A percentile compares a stretch with the other conserved stretches of the same genome.
Evolutionary conservation across 305 asterid genomes (phyloP).

Genomic region (Ruellia speciosa): DNA sequence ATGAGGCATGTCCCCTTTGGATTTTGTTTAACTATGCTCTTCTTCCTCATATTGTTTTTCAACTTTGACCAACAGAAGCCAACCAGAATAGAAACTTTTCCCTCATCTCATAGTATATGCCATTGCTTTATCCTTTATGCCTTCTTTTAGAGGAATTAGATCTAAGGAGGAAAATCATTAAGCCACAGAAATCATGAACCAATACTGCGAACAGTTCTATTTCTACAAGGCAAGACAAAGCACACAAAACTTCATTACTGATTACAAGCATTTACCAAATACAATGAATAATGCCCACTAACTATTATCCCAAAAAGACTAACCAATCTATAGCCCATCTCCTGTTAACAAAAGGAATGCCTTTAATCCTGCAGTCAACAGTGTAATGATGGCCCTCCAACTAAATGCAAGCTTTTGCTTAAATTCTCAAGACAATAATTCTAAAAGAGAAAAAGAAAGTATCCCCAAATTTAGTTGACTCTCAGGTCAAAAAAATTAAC

Average conservation of each 20-base stretch:
- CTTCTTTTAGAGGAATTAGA: not conserved
- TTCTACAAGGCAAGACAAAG: not conserved
- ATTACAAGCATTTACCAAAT: not conserved
- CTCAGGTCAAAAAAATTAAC: not conserved
- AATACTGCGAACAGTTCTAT: not conserved
- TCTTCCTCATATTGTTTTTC: conserved; percentile 12
- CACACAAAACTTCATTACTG: not conserved
- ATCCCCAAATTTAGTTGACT: not conserved
- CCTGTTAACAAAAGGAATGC: not conserved
- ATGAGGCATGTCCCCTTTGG: conserved; percentile 1
- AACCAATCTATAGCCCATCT: not conserved
- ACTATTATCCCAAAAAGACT: not conserved
- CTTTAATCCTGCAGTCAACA: not conserved
- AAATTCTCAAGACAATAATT: too few species aligned
- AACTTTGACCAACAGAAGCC: conserved; percentile 11
- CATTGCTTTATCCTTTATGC: conserved; percentile 24
- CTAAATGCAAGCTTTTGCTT: not conserved
- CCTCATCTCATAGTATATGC: conserved; percentile 9
- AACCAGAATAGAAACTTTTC: conserved; percentile 4
- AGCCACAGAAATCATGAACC: conserved; percentile 14
- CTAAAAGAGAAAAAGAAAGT: not conserved
- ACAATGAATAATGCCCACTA: not conserved
- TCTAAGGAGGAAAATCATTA: conserved; percentile 17
- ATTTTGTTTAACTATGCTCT: not conserved
- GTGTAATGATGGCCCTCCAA: not conserved